Base-by-base conservation (phyloP, 768 basidiomycete genomes). In the Trametes gibbosa region DNA sequence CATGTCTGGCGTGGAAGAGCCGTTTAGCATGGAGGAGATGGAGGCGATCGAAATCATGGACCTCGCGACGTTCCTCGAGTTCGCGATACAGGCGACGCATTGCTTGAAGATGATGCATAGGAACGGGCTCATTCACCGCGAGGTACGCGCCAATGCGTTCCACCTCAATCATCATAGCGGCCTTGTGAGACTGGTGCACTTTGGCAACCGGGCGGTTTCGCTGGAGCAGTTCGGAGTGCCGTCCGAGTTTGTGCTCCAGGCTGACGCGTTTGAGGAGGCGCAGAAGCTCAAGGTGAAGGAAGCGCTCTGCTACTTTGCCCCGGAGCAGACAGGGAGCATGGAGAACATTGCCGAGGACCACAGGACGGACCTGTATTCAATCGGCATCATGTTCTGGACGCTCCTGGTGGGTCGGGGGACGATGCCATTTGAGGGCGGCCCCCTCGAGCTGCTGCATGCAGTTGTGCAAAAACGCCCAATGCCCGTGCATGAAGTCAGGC, bases 111-210 rank as follows among this genome's bases (percentile, higher is more conserved):
- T 79, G 51, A 75, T 88, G 64, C 87, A 90, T 68, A 49, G 68
- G 58, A 72, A 75, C 41, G 85, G 85, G 6, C 71, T 84, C 42
- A 79, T 84, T 17, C 89, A 90, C 69, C 79, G 87, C 56, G 89
- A 90, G 83, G 86, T 90, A 29, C 84, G 87, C 23, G 86, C 87
- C 17, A 89, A 89, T 66, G 87, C 87, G 1, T 89, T 88, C 68
- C 87, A 89, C 70, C 75, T 87, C 29, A 88, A 87, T 65, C 78
- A 84, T 1, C 83, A 87, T 70, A 83, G 85, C 39, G 86, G 86
- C 14, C 76, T 83, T 40, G 87, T 89, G 27, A 81, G 86, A 1
- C 76, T 89, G 53, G 84, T 87, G 23, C 89, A 90, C 66, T 88
- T 86, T 62, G 87, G 89, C 19, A 89, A 90, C 70, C 82, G 87